These are phyloP conservation scores for Podospora appendiculata DNA, from an alignment of 495 filamentous ascomycete species.

Conservation along the genomic window DNA sequence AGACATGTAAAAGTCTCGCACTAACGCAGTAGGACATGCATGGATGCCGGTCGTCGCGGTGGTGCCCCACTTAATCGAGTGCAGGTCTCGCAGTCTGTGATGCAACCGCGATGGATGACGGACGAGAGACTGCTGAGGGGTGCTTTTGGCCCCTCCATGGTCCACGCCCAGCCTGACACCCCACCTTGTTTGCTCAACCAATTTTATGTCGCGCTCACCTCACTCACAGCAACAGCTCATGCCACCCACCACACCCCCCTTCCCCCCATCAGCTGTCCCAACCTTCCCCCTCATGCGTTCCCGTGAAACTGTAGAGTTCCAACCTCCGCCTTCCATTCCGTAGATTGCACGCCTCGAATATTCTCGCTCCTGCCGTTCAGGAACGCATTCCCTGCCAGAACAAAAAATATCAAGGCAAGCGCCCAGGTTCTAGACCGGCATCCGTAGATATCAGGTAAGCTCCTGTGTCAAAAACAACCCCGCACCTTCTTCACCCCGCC, in stretches of 20 bases:
- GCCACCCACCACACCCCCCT: conserved; percentile 17
- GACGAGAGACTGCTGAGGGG: not conserved
- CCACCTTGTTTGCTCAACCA: conserved; percentile 20
- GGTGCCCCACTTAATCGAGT: conserved; percentile 6
- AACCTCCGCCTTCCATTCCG: not conserved
- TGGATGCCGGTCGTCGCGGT: not conserved
- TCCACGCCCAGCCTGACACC: conserved; percentile 9
- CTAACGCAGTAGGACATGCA: conserved; percentile 6
- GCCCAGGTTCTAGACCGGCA: not conserved
- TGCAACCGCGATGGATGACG: not conserved
- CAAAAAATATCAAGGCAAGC: not conserved
- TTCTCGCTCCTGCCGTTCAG: not conserved
- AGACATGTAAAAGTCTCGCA: conserved; percentile 15
- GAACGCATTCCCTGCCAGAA: not conserved
- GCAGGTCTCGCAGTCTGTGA: conserved; percentile 5
- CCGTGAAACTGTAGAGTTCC: not conserved
- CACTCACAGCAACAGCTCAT: conserved; percentile 9
- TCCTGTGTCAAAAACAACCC: conserved; percentile 9
- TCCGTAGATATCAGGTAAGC: not conserved
- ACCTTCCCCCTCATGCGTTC: not conserved
- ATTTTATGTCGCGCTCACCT: conserved; percentile 20
- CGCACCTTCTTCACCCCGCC: conserved; percentile 19
- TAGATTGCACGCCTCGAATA: not conserved
- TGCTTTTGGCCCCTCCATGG: not conserved
- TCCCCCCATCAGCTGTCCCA: conserved; percentile 4